These are phyloP conservation scores for Clonostachys byssicola DNA, from an alignment of 2,329 filamentous ascomycete genomes.

Conservation along the genomic window DNA sequence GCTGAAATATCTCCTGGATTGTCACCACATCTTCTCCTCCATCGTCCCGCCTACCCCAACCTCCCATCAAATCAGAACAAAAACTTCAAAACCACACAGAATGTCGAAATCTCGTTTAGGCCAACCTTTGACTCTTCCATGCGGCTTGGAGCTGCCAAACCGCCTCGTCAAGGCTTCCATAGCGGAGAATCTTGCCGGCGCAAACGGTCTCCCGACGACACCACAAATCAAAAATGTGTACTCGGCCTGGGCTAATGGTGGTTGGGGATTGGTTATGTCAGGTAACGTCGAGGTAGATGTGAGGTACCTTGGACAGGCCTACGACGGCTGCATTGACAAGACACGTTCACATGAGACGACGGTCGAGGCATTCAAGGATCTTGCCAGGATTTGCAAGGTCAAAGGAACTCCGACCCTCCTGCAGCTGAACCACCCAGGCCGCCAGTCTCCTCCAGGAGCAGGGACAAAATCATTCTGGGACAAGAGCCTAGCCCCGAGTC, in stretches of 20 bases:
- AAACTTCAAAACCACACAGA: no score
- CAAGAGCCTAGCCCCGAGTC: constrained; percentile 36
- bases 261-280: constrained; percentile 49
- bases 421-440: constrained; percentile 41
- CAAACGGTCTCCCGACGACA: constrained; percentile 35
- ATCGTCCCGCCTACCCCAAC: no score
- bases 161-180: constrained; percentile 48
- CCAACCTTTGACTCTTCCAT: constrained; percentile 43
- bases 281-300: constrained; percentile 41
- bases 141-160: constrained; percentile 51
- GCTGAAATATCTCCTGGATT: no score
- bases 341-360: constrained; percentile 16
- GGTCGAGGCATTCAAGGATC: constrained; percentile 29
- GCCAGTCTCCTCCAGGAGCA: constrained; percentile 33
- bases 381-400: constrained; percentile 20
- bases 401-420: constrained; percentile 31
- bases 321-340: constrained; percentile 26
- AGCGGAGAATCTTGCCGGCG: constrained; percentile 36
- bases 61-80: no score
- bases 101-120: neutral
- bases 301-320: constrained; percentile 23
- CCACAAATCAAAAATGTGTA: constrained; percentile 38
- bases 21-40: no score
- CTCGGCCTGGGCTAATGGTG: constrained; percentile 44
- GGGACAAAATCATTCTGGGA: constrained; percentile 26